Evolutionary conservation across 2,329 filamentous ascomycete species (phyloP), one percentile per base, ranked within the genome.

Genomic region (Fusarium abutilonis): DNA sequence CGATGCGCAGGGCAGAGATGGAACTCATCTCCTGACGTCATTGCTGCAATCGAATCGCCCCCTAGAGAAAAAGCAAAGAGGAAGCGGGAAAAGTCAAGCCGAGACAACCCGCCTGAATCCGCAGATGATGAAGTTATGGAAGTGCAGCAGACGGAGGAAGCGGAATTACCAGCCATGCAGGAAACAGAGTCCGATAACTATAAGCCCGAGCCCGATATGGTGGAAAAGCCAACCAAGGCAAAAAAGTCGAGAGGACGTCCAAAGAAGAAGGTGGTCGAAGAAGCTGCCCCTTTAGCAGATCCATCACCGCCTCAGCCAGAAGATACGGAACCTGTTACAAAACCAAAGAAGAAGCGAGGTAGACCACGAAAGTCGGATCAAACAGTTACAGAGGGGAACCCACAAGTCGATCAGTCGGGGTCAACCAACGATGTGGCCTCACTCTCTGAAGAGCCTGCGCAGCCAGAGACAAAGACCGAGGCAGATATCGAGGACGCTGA

Each of bases 321-420:
- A 23, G 64, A 56, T 39, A 52, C 35, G 29, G 62, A 63, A 32
- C 32, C 35, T 14, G 38, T 32, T 23, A 43, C 44, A 31, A 65
- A 59, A 36, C 38, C 61, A 48, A 77, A 74, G 51, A 78, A 74
- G 66, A 78, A 74, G 56, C 73, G 80, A 45, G 80, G 80, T 4
- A 73, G 80, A 17, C 79, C 79, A 14, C 77, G 73, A 54, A 82
- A 81, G 52, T 60, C 67, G 3, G 72, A 72, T 21, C 69, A 70
- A 38, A 50, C 35, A 44, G 13, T 53, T 34, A 29, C 47, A 17
- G 45, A 48, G 6, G 53, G 66, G 9, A 62, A 39, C 13, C 52
- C 49, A 6, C 41, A 58, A 13, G 13, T 54, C 11, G 45, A 42
- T n/a, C 38, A 40, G 10, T 46, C 36, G 19, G 14, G 32, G 6